A percentile compares a stretch with the other conserved stretches of the same genome.
Evolutionary conservation across 2,329 filamentous ascomycete species (phyloP).

Genomic region (Verruconis gallopava): DNA sequence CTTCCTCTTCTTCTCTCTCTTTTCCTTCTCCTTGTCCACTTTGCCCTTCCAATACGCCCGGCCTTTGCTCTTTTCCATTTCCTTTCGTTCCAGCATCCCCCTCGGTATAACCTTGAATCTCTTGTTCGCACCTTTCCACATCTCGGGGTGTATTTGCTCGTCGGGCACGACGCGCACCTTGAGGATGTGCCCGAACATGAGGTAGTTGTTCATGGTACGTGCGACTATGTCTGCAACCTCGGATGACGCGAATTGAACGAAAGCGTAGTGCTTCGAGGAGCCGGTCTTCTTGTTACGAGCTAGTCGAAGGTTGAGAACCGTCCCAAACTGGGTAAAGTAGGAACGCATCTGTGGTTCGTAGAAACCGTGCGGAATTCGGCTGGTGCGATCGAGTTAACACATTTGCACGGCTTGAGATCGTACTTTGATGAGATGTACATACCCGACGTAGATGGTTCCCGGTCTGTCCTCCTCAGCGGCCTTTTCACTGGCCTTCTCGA

Average conservation of each 20-base stretch:
- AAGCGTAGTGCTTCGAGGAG: conserved; percentile 84
- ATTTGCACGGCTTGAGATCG: too few species aligned
- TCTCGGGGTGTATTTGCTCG: conserved; percentile 63
- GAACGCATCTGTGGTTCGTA: conserved; percentile 90
- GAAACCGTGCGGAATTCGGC: conserved; percentile 84
- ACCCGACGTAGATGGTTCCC: conserved; percentile 78
- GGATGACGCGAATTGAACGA: conserved; percentile 68
- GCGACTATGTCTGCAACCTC: conserved; percentile 85
- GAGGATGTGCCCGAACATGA: conserved; percentile 86
- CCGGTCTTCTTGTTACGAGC: conserved; percentile 89
- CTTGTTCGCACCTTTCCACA: conserved; percentile 84
- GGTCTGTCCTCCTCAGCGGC: conserved; percentile 42
- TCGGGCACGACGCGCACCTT: conserved; percentile 70
- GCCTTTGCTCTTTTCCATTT: conserved; percentile 58
- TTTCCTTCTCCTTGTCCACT: conserved; percentile 58
- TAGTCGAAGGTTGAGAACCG: conserved; percentile 64
- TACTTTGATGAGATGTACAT: too few species aligned
- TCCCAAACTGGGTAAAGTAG: conserved; percentile 90
- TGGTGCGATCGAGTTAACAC: conserved; percentile 17
- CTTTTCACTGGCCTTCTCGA: conserved; percentile 14
- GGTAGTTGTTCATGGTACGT: conserved; percentile 95
- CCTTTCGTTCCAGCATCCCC: conserved; percentile 70
- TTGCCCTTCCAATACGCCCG: conserved; percentile 68
- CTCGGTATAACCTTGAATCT: conserved; percentile 81
- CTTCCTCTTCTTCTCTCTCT: conserved; percentile 54